Evolutionary conservation across 495 filamentous ascomycete genomes (phyloP), one percentile per base, ranked within the genome.

Genomic region (Neurospora terricola): DNA sequence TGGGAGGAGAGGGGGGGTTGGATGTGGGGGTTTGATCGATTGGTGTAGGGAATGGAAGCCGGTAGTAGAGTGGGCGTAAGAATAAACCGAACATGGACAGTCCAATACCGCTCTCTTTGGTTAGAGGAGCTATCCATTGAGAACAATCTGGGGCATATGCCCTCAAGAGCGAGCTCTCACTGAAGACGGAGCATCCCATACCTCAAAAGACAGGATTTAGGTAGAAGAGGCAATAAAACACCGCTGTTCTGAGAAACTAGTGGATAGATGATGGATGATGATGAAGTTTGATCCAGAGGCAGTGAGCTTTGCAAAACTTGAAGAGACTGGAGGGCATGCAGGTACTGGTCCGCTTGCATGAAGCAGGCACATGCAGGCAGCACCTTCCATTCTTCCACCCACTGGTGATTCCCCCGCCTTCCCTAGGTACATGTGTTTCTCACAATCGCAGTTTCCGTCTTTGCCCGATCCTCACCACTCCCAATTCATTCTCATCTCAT

Each of bases 1-100:
- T 93, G 90, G 89, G 91, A 93, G 73, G 87, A 87, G 18, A 77
- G 39, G 38, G 38, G 34, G n/a, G n/a, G n/a, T n/a, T n/a, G n/a
- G n/a, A n/a, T n/a, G n/a, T n/a, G n/a, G n/a, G n/a, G n/a, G n/a
- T n/a, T n/a, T n/a, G n/a, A n/a, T n/a, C n/a, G n/a, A n/a, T n/a
- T n/a, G n/a, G n/a, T n/a, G n/a, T n/a, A n/a, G n/a, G n/a, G n/a
- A n/a, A n/a, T n/a, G n/a, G 38, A 38, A 38, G 38, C 38, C 38
- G 9, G 38, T 38, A 38, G 38, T 38, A 12, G 42, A 45, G 73
- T 80, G 11, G 77, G 81, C n/a, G n/a, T 69, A 79, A 85, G 45
- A 75, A 78, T 21, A 80, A 82, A 70, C 73, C 7, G 76, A 76
- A n/a, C 72, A 48, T 23, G 10, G 38, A 38, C 73, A 23, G 42